Evolutionary conservation across 192 early-diverging fungal species (phyloP), one percentile per base, ranked within the genome.

Genomic region (Mortierella hygrophila): DNA sequence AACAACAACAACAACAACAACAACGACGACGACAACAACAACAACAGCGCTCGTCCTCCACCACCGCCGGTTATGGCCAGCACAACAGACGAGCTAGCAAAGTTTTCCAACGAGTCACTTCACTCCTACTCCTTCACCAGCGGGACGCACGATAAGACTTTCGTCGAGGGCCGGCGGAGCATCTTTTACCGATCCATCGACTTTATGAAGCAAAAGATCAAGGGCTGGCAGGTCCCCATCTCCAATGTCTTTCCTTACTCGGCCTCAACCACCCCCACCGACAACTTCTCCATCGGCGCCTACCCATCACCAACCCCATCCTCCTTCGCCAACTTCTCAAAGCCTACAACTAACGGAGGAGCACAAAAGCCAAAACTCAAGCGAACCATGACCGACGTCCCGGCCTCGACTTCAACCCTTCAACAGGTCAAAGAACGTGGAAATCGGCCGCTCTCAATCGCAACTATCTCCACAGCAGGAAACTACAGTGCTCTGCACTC

Each of bases 151-250:
- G 85, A 91, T 68, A 79, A 79, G 68, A 38, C 80, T 37, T 83
- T 88, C 72, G 73, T 85, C 16, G 90, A 91, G 60, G 88, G 78
- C 60, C 70, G 90, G 40, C 75, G 88, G 29, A 89, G 88, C 76
- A 91, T 91, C 70, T 88, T 91, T 55, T 82, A 83, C 72, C 82
- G 89, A 26, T 89, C 88, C 44, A 90, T 91, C 40, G 90, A 90
- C 73, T 91, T 89, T 80, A 91, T 91, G 90, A 91, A 89, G 79
- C 85, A 81, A 77, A 91, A 90, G 82, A 68, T 91, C 75, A 89
- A 90, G 68, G 90, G 90, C 57, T 91, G 90, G 90, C 85, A 85
- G 68, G 79, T 89, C 5, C 85, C 89, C 65, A 86, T 82, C 44
- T 82, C 79, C 49, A 81, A 82, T 44, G 79, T 74, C 71, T 84